Base-by-base conservation (phyloP, 2,329 filamentous ascomycete species). In the Teratosphaeria viscida region DNA sequence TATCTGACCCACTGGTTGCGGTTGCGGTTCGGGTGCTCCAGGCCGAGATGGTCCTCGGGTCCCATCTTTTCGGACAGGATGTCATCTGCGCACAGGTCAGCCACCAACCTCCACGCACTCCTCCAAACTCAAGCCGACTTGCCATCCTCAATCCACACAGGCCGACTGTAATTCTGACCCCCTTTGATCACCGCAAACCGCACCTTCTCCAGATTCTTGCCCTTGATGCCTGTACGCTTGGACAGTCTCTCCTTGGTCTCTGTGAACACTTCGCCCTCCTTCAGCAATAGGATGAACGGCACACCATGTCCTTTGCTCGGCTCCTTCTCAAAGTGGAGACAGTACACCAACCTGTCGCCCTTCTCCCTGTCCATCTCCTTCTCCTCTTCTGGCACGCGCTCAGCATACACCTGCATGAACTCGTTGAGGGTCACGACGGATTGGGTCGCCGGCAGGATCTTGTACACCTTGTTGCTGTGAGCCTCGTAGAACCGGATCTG, bases 181-280 rank as follows among this genome's bases (percentile, higher is more conserved):
- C 70, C 68, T 81, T 72, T 85, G 37, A 96, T 82, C 35, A 95
- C 76, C 6, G 91, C 89, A 78, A 99, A 96, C 75, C 95, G 96
- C 75, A 99, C 94, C 80, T 97, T 97, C 75, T 99, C 92, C 66
- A 99, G 92, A 65, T 90, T 90, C 80, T 99, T 99, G 74, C 94
- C 95, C 76, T 96, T 96, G 76, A 99, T 86, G 29, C 92, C 92
- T 0, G 90, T 96, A 61, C 92, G 83, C 74, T 92, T 92, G 67
- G 94, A 92, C 3, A 99, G 79, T n/a, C 94, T 85, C 76, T 95
- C 90, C 78, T 92, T 96, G 52, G 92, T 96, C 37, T 97, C 90
- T 60, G 85, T 85, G 75, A 99, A 97, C 47, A 81, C 80, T 73
- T 99, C 94, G 58, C 85, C 89, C 85, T 90, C 85, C 66, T 91